Evolutionary conservation across 148 eudicot genomes (phyloP).

Genomic region (Diospyros kaki): DNA sequence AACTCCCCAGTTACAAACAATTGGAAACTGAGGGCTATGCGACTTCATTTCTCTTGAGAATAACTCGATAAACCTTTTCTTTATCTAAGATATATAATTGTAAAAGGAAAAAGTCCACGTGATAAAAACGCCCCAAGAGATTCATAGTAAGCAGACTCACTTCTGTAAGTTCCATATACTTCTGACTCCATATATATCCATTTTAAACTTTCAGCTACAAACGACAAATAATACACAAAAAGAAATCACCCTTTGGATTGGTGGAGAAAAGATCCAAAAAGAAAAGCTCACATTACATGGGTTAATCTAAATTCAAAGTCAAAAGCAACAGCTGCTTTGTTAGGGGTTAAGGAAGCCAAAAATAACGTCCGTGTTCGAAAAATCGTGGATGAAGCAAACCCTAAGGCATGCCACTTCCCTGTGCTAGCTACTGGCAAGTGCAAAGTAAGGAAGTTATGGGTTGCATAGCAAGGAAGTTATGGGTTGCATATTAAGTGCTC

Average conservation of each 20-base stretch:
- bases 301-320: not conserved
- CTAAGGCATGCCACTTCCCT: constrained; percentile 8
- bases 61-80: too few relatives aligned
- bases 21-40: too few relatives aligned
- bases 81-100: too few relatives aligned
- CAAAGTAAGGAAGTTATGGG: constrained; percentile 14
- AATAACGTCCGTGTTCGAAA: not conserved
- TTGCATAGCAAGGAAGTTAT: constrained; percentile 16
- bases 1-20: too few relatives aligned
- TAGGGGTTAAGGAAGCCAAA: not conserved
- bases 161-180: not conserved
- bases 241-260: not conserved
- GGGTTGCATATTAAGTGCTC: constrained; percentile 11
- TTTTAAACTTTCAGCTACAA: not conserved
- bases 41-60: too few relatives aligned
- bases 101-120: too few relatives aligned
- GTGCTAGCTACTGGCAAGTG: constrained; percentile 11
- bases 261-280: not conserved
- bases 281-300: not conserved
- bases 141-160: too few relatives aligned
- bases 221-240: not conserved
- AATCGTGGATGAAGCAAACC: not conserved
- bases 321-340: constrained; percentile 8
- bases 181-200: not conserved
- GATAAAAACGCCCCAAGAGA: too few relatives aligned